phyloP scores from a whole-genome alignment of 768 basidiomycete species.

The Tricholomella constricta region DNA sequence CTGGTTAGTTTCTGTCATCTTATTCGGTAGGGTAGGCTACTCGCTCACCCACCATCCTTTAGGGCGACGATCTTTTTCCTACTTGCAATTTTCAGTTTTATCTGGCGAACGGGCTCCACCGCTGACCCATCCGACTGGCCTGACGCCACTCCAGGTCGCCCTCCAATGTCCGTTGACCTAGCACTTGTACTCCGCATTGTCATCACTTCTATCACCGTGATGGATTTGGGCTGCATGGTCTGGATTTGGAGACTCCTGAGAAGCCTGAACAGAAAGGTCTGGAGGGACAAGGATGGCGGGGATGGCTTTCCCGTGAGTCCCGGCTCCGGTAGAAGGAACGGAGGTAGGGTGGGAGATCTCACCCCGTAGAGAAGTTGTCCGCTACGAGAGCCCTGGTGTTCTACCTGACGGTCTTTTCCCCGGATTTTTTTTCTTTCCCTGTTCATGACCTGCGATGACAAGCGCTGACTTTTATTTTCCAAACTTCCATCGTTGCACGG shows the following conservation, averaged over 20 bases:
- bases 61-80: slow-evolving; percentile 14
- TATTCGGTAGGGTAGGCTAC: background rate
- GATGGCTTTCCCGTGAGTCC: slow-evolving; percentile 7
- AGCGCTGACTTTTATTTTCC: background rate
- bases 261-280: slow-evolving; percentile 9
- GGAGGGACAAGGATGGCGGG: slow-evolving; percentile 11
- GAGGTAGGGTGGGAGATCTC: background rate
- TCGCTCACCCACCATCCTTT: background rate
- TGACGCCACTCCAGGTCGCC: background rate
- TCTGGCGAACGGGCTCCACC: slow-evolving; percentile 14
- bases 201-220: slow-evolving; percentile 12
- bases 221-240: slow-evolving; percentile 13
- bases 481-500: too few species aligned
- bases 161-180: slow-evolving; percentile 12
- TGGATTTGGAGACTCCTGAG: slow-evolving; percentile 12
- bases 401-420: too few species aligned
- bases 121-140: slow-evolving; percentile 12
- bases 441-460: background rate
- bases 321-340: background rate
- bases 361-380: background rate
- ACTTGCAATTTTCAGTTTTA: slow-evolving; percentile 13
- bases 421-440: too few species aligned
- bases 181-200: slow-evolving; percentile 9
- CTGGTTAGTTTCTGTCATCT: slow-evolving; percentile 5
- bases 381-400: background rate